Base-by-base conservation (phyloP, 202 grass and related monocot species). In the Zoysia matrella region DNA sequence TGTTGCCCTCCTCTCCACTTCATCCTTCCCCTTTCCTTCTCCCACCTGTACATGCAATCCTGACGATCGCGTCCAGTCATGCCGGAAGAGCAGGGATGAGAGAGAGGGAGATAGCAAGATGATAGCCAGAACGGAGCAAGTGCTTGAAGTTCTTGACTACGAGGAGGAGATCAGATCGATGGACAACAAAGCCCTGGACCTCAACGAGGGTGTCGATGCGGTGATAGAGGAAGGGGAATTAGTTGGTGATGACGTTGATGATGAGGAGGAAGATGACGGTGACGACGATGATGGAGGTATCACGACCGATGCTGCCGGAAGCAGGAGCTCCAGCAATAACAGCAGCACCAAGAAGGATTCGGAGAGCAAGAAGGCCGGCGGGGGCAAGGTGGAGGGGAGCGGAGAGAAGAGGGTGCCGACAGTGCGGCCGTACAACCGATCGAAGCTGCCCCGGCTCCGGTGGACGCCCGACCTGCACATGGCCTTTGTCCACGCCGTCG, bases 391-490 rank as follows among this genome's bases (percentile, higher is more conserved):
- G 0, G 87, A 87, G 73, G 87, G 82, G 46, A 82, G 69, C 1
- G 77, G 85, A 2, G 94, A 88, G 60, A 66, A 85, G 67, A 81
- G 73, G 73, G 76, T 79, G 16, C 78, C 89, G 0, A 72, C 81
- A 11, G 94, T 98, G 84, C 86, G 95, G 88, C 92, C 89, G 66
- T 94, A 98, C 86, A 91, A 90, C 69, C 64, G 95, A 47, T 98
- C 95, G 5, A 94, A 94, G 78, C 64, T 91, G 57, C 92, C 95
- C 50, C 89, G 92, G 40, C 88, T 98, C 48, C 84, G 90, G 63
- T 98, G 95, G 95, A 98, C 95, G 8, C 92, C 95, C 0, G 90
- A 94, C 71, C 92, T 98, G 70, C 95, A 98, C 76, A 87, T 94
- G 84, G 75, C 95, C 73, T 98, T 94, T 65, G 46, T 98, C 75